Conservation (phyloP, 768 basidiomycete species). For the Suillus cothurnatus region DNA sequence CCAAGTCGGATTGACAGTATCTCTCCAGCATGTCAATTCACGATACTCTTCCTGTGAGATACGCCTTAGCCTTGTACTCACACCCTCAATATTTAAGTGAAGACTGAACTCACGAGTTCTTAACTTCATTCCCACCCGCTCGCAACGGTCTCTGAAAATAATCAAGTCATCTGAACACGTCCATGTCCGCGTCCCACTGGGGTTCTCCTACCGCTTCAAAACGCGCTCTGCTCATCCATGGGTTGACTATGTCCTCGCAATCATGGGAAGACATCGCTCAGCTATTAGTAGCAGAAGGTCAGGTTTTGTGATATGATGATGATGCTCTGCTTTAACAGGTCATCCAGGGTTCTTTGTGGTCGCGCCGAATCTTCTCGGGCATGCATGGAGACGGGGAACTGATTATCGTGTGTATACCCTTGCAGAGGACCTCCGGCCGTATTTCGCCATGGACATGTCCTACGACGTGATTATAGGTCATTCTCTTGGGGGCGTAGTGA, state of each 20-base stretch:
- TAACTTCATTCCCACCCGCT: too few species aligned
- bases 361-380: too few species aligned
- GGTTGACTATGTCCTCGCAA: constrained; percentile 20
- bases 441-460: constrained; percentile 9
- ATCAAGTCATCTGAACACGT: too few species aligned
- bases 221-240: constrained; percentile 18
- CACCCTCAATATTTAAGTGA: too few species aligned
- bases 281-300: constrained; percentile 19
- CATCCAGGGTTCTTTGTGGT: too few species aligned
- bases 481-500: constrained; percentile 18
- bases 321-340: not conserved
- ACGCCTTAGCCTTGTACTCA: too few species aligned
- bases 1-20: too few species aligned
- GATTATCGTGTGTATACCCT: constrained; percentile 13
- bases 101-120: too few species aligned
- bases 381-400: constrained; percentile 7
- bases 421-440: constrained; percentile 17
- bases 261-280: constrained; percentile 20
- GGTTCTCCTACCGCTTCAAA: constrained; percentile 18
- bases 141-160: too few species aligned
- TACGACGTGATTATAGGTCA: constrained; percentile 25
- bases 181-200: not conserved
- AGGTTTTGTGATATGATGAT: not conserved
- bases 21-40: too few species aligned
- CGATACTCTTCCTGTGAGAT: too few species aligned